Evolutionary conservation across 1,139 yeast species (phyloP), one percentile per base, ranked within the genome.

Genomic region (Sugiyamaella paludigena): DNA sequence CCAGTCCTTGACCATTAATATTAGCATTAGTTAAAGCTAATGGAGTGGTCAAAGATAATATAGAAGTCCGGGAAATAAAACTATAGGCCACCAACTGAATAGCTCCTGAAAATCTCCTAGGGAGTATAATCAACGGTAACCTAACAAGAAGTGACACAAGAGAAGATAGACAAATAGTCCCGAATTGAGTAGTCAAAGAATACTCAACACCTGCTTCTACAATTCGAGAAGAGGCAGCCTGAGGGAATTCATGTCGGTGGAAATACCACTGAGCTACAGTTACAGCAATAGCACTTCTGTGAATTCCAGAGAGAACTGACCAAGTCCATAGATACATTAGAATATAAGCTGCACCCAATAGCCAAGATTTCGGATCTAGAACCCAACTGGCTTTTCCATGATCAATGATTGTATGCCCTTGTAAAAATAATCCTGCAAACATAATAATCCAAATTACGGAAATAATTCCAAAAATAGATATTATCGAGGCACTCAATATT

Each of bases 321-420:
- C 73, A 70, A 1, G 76, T 68, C 76, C 76, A 72, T 32, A 73
- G 53, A 52, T 68, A 72, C 66, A 70, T 64, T 28, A 72, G 53
- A 2, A 67, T 56, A 56, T 69, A 70, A 53, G 68, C 66, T 5
- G 62, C 63, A 1, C 70, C 74, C 1, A 71, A 59, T 4, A 60
- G 46, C 63, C 71, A 68, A 2, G 69, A 60, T 34, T 60, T 58
- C 27, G 65, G 57, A 39, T 62, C 66, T 40, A 66, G 53, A n/a
- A 65, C 58, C 69, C 69, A 66, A 33, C 48, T 47, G 11, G 59
- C 29, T 13, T 61, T 55, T 10, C 64, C 59, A 33, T 63, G 56
- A 31, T 57, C 59, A 10, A 51, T 48, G 10, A 58, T 51, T 4
- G 61, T 48, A 34, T 59, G 62, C 31, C 75, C 75, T 36, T 64